A percentile compares a stretch with the other conserved stretches of the same genome.
Evolutionary conservation across 2,329 filamentous ascomycete genomes (phyloP).

Genomic region (Zymoseptoria brevis): DNA sequence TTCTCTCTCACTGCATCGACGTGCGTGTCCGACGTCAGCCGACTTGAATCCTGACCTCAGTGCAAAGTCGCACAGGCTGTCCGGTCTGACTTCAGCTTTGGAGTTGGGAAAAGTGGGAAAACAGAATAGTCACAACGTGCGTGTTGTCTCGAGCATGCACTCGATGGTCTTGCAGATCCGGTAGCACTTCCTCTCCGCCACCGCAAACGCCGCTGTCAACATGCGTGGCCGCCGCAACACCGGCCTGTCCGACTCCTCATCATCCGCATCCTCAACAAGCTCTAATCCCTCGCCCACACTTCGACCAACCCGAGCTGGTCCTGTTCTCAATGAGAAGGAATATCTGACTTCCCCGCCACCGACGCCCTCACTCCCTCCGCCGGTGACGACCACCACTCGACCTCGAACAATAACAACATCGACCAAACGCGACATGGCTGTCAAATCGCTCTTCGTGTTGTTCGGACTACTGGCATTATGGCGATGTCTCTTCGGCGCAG

Average conservation of each 20-base stretch:
- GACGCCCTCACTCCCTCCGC: constrained; percentile 17
- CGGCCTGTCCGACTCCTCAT: constrained; percentile 39
- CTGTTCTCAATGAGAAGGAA: constrained; percentile 45
- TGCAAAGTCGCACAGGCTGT: neutral
- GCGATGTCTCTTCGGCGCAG: constrained; percentile 7
- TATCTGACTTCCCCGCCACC: constrained; percentile 15
- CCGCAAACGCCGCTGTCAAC: neutral
- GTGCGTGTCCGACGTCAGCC: neutral
- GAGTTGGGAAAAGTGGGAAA: neutral
- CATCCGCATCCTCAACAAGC: constrained; percentile 60
- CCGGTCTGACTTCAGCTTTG: neutral
- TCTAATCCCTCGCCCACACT: constrained; percentile 35
- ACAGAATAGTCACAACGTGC: neutral
- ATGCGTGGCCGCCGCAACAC: constrained; percentile 43
- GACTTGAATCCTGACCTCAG: neutral
- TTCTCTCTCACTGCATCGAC: too few species aligned
- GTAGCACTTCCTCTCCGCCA: neutral
- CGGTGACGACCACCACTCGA: constrained; percentile 17
- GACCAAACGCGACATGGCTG: constrained; percentile 7
- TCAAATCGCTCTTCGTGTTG: constrained; percentile 9
- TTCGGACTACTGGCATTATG: constrained; percentile 14
- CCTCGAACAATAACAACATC: constrained; percentile 3
- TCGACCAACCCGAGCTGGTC: constrained; percentile 28
- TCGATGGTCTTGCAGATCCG: neutral
- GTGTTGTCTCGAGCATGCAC: neutral